phyloP scores from a whole-genome alignment of 768 basidiomycete genomes.

The Tylopilus subfusipes region DNA sequence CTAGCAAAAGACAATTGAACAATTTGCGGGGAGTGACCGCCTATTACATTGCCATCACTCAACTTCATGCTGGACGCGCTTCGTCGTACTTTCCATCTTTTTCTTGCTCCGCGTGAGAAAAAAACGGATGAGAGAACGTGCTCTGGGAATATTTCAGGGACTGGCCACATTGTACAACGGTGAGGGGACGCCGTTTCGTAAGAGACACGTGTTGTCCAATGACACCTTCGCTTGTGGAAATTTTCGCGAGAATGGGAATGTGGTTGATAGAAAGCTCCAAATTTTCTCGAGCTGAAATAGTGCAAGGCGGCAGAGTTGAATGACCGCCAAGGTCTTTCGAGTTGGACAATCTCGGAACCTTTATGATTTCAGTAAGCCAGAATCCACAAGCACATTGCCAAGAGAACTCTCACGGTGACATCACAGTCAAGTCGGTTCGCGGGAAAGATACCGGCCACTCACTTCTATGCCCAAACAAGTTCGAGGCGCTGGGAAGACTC shows the following conservation, averaged over 20 bases:
- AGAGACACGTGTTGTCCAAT: neutral
- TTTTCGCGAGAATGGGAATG: neutral
- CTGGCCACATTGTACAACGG: neutral
- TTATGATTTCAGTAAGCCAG: too few species aligned
- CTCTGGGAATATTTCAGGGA: neutral
- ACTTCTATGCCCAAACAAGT: too few species aligned
- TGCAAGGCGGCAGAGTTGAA: neutral
- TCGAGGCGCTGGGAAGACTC: too few species aligned
- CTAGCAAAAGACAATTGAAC: neutral
- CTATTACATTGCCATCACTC: conserved; percentile 1
- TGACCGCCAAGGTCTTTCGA: neutral
- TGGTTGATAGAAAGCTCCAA: neutral
- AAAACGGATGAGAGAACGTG: neutral
- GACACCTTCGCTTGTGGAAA: neutral
- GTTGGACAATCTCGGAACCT: too few species aligned
- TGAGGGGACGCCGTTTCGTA: neutral
- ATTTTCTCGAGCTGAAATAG: too few species aligned
- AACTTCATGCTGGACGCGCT: neutral
- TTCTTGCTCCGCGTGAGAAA: conserved; percentile 3
- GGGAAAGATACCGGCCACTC: too few species aligned
- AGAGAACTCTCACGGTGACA: too few species aligned
- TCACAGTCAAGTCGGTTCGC: too few species aligned
- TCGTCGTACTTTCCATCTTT: neutral
- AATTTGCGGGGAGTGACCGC: neutral
- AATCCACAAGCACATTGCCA: too few species aligned